Base-by-base conservation (phyloP, 768 basidiomycete genomes). In the Mycena galopus region DNA sequence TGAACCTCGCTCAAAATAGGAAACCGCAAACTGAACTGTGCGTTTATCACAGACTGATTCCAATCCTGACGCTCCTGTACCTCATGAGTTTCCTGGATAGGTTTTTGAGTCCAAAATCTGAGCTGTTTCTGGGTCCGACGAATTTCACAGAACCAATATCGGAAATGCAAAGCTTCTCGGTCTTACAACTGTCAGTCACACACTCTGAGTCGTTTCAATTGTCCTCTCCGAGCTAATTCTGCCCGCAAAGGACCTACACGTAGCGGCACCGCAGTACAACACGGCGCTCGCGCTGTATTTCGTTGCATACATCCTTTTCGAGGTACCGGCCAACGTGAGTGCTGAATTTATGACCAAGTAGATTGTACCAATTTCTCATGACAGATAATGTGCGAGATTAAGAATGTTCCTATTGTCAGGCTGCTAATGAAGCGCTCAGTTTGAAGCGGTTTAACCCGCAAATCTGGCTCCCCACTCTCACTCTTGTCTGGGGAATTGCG, bases 371-470 rank as follows among this genome's bases (percentile, higher is more conserved):
- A 30, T 14, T 27, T 39, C 71, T 12, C 63, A 35, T 50, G 39
- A 33, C 42, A 88, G 87, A 88, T 87, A 50, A 77, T 86, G 87
- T 86, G 79, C 69, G 74, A 63, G 35, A 44, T 33, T 53, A 16
- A 50, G 27, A 3, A 35, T 32, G 47, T 30, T 58, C 25, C 50
- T 16, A 16, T 19, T 29, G 12, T 32, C 44, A 12, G 12, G 57
- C 23, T 56, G 57, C 33, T 61, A 53, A 55, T 3, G 65, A 59
- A n/a, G 35, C 44, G 19, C 19, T 59, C 73, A 89, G 89, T 58
- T 79, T 92, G 69, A 92, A 91, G 76, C 85, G 87, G 16, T 88
- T 90, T 63, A 79, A 90, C 69, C 91, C 90, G n/a, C 86, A 84
- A 76, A 44, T 88, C 23, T 91, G 90, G 91, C 81, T 92, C 1